phyloP scores from a whole-genome alignment of 2,329 filamentous ascomycete genomes.

The Xylariaceae sp. region DNA sequence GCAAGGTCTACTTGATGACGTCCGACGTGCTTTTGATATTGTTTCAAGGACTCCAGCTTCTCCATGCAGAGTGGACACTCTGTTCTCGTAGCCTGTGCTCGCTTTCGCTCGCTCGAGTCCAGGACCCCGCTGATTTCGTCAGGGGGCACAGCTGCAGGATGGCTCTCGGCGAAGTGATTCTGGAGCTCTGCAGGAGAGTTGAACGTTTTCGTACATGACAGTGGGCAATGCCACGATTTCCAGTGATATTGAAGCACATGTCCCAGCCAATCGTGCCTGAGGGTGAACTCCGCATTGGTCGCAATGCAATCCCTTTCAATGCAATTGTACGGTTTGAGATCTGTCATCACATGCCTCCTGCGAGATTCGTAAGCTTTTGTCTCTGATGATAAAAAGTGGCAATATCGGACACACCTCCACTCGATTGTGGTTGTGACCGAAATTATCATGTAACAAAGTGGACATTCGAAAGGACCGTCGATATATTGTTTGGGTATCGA shows the following conservation, averaged over 20 bases:
- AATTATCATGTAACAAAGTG: slow-evolving; percentile 39
- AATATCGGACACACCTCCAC: slow-evolving; percentile 31
- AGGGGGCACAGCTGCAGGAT: not conserved
- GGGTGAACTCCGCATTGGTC: slow-evolving; percentile 19
- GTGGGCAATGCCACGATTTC: slow-evolving; percentile 23
- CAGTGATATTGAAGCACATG: slow-evolving; percentile 28
- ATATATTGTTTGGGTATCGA: slow-evolving; percentile 22
- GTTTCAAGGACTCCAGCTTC: slow-evolving; percentile 6
- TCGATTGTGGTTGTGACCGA: slow-evolving; percentile 21
- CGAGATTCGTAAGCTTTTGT: not conserved
- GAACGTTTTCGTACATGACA: slow-evolving; percentile 12
- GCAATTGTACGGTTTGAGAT: slow-evolving; percentile 40
- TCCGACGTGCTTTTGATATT: slow-evolving; percentile 27
- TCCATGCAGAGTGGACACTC: slow-evolving; percentile 21
- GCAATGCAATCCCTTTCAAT: slow-evolving; percentile 27
- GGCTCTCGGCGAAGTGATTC: not conserved
- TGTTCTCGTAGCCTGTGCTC: too few relatives aligned
- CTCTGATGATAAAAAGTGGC: not conserved
- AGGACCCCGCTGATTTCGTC: too few relatives aligned
- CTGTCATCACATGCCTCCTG: slow-evolving; percentile 36
- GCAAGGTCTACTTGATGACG: slow-evolving; percentile 26
- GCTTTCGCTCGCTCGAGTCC: too few relatives aligned
- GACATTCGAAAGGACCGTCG: slow-evolving; percentile 36
- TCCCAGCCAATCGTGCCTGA: slow-evolving; percentile 22
- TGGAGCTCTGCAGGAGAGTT: slow-evolving; percentile 1